phyloP scores from a whole-genome alignment of 2,329 filamentous ascomycete species.

The Talaromyces sp. region DNA sequence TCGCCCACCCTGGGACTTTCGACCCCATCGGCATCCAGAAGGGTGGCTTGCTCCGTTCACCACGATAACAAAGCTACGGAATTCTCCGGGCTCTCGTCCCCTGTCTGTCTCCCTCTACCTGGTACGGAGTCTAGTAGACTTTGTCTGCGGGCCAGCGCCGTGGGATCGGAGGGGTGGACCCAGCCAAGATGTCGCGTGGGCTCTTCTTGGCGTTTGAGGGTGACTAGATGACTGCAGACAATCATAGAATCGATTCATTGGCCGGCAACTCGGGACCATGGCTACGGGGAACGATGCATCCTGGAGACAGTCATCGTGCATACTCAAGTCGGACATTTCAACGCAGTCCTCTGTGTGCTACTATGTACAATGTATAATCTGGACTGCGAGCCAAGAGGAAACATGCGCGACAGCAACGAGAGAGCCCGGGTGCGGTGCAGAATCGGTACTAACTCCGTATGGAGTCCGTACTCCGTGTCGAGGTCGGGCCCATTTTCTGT shows the following conservation, averaged over 20 bases:
- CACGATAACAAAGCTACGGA: neutral
- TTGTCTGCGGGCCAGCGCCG: neutral
- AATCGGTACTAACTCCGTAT: neutral
- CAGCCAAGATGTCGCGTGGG: neutral
- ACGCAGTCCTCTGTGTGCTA: neutral
- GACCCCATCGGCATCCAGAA: neutral
- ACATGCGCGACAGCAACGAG: neutral
- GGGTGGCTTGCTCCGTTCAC: neutral
- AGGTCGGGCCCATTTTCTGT: neutral
- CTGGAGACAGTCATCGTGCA: neutral
- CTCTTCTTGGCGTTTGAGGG: neutral
- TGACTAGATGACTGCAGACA: neutral
- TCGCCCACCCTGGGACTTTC: neutral
- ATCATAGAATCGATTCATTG: too few relatives aligned
- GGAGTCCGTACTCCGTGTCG: neutral
- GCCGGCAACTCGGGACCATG: too few relatives aligned
- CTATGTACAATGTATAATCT: neutral
- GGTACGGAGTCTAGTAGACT: too few relatives aligned
- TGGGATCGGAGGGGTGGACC: too few relatives aligned
- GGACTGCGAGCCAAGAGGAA: neutral
- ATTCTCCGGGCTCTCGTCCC: constrained; percentile 1
- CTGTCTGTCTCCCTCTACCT: neutral
- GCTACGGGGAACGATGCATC: neutral
- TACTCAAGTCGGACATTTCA: neutral
- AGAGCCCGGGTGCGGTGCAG: too few relatives aligned